Evolutionary conservation across 768 basidiomycete genomes (phyloP), one percentile per base, ranked within the genome.

Genomic region (Suillus cothurnatus): DNA sequence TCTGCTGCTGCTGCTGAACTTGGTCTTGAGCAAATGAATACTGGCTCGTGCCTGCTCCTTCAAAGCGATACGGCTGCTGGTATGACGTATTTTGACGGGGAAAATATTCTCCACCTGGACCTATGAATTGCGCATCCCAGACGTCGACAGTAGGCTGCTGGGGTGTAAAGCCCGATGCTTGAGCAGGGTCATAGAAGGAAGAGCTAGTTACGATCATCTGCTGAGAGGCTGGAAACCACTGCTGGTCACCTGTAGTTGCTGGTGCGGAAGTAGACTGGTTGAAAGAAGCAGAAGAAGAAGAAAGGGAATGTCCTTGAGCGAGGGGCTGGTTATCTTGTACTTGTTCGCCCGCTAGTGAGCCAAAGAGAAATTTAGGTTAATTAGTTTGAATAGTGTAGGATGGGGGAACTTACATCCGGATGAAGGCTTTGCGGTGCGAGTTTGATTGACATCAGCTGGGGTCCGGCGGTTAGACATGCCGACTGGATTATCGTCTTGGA

Each of bases 161-260:
- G 61, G 82, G 77, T 2, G 66, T 72, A 60, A 66, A 74, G 70
- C 75, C 62, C 26, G 71, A 69, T n/a, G 74, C 70, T 4, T 78
- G 76, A 23, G 82, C 75, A 6, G 85, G 78, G 62, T 85, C 84
- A 71, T 86, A 88, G 69, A 86, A 85, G 8, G 85, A 80, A 11
- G 85, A 79, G 0, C 80, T 78, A 19, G 86, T 80, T 43, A 84
- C 83, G 67, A 88, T 87, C 87, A 88, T 87, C 47, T 70, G 63
- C 7, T 66, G 62, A 15, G 67, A 38, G 12, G 28, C 2, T 2
- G 63, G 68, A 28, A 6, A 63, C 12, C 38, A 67, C 38, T 39
- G 36, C 14, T 36, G 63, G 39, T 23, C 15, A 39, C 19, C 39
- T 39, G 58, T 31, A 2, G 47, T 9, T 11, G 43, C 6, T 15